Evolutionary conservation across 2,329 filamentous ascomycete species (phyloP).

Genomic region (Xylariaceae sp.): DNA sequence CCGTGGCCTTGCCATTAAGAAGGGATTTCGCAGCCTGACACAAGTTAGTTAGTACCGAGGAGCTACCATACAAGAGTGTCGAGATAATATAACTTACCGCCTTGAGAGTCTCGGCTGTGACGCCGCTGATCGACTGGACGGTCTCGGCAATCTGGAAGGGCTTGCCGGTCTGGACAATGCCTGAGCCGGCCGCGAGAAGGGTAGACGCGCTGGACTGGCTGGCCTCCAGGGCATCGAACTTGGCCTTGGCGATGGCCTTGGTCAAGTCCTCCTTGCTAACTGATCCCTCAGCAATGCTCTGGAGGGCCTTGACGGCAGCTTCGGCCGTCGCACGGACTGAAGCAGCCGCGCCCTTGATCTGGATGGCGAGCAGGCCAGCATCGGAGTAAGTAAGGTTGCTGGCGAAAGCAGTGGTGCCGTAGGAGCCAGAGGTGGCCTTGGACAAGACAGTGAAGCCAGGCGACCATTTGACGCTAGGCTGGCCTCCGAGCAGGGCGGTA

Average conservation of each 20-base stretch:
- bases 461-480: constrained; percentile 93
- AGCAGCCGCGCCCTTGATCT: constrained; percentile 68
- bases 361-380: constrained; percentile 80
- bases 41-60: constrained; percentile 28
- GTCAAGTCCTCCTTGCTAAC: constrained; percentile 78
- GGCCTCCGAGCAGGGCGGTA: constrained; percentile 79
- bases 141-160: constrained; percentile 78
- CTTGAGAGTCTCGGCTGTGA: constrained; percentile 81
- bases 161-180: constrained; percentile 75
- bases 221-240: constrained; percentile 82
- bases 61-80: not conserved
- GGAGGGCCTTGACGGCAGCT: constrained; percentile 73
- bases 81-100: constrained; percentile 53
- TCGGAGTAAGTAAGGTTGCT: constrained; percentile 86
- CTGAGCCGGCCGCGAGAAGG: constrained; percentile 77
- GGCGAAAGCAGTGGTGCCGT: constrained; percentile 64
- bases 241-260: constrained; percentile 89
- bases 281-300: constrained; percentile 70
- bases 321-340: constrained; percentile 69
- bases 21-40: constrained; percentile 78
- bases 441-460: constrained; percentile 85
- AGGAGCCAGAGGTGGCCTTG: constrained; percentile 65
- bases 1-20: constrained; percentile 80
- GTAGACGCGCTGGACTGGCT: constrained; percentile 73
- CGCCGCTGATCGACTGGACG: constrained; percentile 70